Evolutionary conservation across 106 monocot genomes (phyloP), one percentile per base, ranked within the genome.

Genomic region (Narthecium ossifragum): DNA sequence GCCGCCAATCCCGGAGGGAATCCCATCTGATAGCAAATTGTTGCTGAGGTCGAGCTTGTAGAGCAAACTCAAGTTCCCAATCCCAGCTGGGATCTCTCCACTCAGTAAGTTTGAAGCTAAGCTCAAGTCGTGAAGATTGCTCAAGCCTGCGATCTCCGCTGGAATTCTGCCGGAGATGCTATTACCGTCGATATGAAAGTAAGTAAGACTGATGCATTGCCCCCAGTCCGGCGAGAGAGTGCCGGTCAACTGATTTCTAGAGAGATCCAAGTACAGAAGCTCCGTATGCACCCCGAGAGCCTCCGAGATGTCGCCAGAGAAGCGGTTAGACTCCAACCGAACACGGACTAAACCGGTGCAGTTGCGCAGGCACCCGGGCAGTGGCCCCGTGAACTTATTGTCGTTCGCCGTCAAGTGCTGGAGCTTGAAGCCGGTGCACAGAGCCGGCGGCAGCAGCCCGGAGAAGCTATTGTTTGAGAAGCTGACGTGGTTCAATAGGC

Each of bases 361-460:
- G 12, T 78, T 81, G 3, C 36, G 40, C 47, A 92, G 34, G 74
- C 86, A 86, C 17, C 54, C 28, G 7, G 92, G 87, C 34, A 87
- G 70, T 30, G 51, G 11, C 6, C 87, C 87, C 0, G 64, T 60
- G 72, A 92, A 84, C 57, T 78, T 77, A 64, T 84, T 92, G 34
- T 26, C 3, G n/a, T 60, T 36, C 15, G 55, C 72, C 6, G 74
- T 75, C 34, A 92, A 40, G 41, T 66, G 8, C 2, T 39, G 8
- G n/a, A 92, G 57, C 0, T 1, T 5, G 57, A 65, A 67, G 22
- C 86, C 76, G 4, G 29, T 64, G 54, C 91, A 92, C n/a, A 92
- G 14, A 7, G 8, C 24, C 13, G 31, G 45, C 0, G 91, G 83
- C 40, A 92, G 27, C 31, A 58, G 49, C 9, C 91, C 83, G 2